Conservation (phyloP, 139 green algal species). For the Chlamydomonas sp. region DNA sequence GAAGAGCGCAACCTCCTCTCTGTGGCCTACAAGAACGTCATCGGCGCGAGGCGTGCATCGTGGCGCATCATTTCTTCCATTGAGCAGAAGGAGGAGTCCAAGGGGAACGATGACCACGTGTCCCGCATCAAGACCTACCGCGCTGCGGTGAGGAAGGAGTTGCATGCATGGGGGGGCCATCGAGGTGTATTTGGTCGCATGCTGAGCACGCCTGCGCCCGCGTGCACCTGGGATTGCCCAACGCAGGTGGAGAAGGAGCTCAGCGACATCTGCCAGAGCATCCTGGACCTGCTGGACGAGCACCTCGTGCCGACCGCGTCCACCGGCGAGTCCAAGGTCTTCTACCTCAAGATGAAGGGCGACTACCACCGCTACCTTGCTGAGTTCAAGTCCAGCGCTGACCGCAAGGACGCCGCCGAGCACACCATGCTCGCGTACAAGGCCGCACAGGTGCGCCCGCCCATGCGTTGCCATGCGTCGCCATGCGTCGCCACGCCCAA, state of each 20-base stretch:
- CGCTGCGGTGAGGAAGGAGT: constrained; percentile 61
- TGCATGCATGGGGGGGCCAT: too few relatives aligned
- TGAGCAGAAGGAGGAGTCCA: constrained; percentile 99
- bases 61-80: constrained; percentile 98
- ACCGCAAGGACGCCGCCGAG: constrained; percentile 91
- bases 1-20: constrained; percentile 69
- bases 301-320: constrained; percentile 90
- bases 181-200: too few relatives aligned
- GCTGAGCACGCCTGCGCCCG: too few relatives aligned
- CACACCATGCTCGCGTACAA: constrained; percentile 95
- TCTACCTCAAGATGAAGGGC: constrained; percentile 85
- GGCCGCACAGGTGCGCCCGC: constrained; percentile 69
- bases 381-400: constrained; percentile 93
- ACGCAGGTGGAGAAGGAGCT: constrained; percentile 83
- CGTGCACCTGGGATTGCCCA: too few relatives aligned
- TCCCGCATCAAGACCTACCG: constrained; percentile 90
- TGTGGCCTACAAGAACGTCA: constrained; percentile 99
- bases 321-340: constrained; percentile 92
- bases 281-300: constrained; percentile 88
- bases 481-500: too few relatives aligned
- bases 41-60: constrained; percentile 59
- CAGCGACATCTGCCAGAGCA: constrained; percentile 75
- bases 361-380: constrained; percentile 97
- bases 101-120: constrained; percentile 93
- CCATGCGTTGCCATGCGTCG: too few relatives aligned